phyloP scores from a whole-genome alignment of 306 rosid species.

The Psophocarpus tetragonolobus region DNA sequence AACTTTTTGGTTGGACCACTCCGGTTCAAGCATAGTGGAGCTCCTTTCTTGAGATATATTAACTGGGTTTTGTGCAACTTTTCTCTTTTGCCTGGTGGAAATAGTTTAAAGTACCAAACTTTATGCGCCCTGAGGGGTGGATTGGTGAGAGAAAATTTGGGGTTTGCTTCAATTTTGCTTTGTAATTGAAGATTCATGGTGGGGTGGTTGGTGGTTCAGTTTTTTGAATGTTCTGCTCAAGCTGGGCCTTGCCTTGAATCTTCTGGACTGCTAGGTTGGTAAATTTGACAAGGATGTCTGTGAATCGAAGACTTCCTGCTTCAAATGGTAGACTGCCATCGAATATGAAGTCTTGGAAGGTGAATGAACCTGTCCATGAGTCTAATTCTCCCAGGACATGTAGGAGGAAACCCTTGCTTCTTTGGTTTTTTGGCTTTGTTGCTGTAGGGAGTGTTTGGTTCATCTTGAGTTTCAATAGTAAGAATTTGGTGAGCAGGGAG shows the following conservation, averaged over 20 bases:
- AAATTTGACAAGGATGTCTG: constrained; percentile 63
- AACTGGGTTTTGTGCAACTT: constrained; percentile 49
- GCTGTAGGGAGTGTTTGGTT: constrained; percentile 48
- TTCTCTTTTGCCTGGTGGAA: constrained; percentile 13
- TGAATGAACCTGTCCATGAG: constrained; percentile 54
- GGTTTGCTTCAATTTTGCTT: constrained; percentile 35
- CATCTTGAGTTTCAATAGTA: constrained; percentile 44
- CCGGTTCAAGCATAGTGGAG: not conserved
- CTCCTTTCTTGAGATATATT: constrained; percentile 25
- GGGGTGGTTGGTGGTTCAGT: constrained; percentile 38
- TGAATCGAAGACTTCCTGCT: constrained; percentile 59
- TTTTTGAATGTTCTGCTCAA: constrained; percentile 50
- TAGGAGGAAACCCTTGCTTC: constrained; percentile 49
- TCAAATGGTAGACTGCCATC: constrained; percentile 61
- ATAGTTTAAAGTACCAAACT: constrained; percentile 46
- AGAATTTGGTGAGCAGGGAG: constrained; percentile 42
- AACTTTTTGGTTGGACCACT: constrained; percentile 48
- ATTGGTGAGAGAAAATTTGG: constrained; percentile 28
- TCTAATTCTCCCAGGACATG: constrained; percentile 53
- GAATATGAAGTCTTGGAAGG: constrained; percentile 57
- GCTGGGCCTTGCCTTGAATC: constrained; percentile 39
- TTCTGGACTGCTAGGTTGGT: constrained; percentile 36
- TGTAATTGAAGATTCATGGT: constrained; percentile 31
- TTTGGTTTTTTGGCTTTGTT: constrained; percentile 54
- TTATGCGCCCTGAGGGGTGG: constrained; percentile 36